Evolutionary conservation across 768 basidiomycete genomes (phyloP).

Genomic region (Phlegmacium glaucopus): DNA sequence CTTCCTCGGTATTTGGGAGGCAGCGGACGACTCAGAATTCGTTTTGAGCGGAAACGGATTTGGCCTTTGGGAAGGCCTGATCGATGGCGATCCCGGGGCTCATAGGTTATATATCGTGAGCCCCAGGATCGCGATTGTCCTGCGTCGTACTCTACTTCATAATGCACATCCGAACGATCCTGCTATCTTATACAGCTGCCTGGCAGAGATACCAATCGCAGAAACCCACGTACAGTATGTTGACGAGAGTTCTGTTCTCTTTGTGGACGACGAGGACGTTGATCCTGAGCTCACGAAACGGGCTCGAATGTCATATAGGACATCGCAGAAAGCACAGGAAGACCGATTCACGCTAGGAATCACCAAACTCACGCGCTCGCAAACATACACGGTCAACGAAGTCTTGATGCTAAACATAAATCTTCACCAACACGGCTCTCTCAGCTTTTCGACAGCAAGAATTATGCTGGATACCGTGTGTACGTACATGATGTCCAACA

Average conservation of each 20-base stretch:
- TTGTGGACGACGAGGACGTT: constrained; percentile 5
- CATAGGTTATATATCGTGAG: constrained; percentile 33
- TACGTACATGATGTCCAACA: constrained; percentile 14
- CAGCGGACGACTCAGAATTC: constrained; percentile 29
- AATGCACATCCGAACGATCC: constrained; percentile 13
- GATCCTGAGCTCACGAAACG: constrained; percentile 6
- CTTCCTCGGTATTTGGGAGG: constrained; percentile 34
- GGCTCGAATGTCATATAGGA: constrained; percentile 15
- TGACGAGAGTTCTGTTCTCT: background rate
- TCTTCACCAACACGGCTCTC: constrained; percentile 15
- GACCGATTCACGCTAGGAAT: constrained; percentile 27
- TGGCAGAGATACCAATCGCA: constrained; percentile 20
- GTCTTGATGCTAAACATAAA: constrained; percentile 24
- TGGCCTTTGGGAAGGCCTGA: constrained; percentile 31
- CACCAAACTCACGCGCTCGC: constrained; percentile 21
- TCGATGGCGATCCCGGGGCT: constrained; percentile 15
- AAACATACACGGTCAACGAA: constrained; percentile 28
- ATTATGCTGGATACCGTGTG: constrained; percentile 21
- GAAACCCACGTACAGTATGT: constrained; percentile 11
- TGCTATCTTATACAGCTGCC: constrained; percentile 18
- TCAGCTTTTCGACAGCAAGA: constrained; percentile 21
- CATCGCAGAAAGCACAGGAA: constrained; percentile 14
- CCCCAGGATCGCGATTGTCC: constrained; percentile 29
- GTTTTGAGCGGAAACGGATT: constrained; percentile 28
- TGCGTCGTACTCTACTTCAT: constrained; percentile 18